Base-by-base conservation (phyloP, 345 rosid genomes). In the Eucalyptus virginea region DNA sequence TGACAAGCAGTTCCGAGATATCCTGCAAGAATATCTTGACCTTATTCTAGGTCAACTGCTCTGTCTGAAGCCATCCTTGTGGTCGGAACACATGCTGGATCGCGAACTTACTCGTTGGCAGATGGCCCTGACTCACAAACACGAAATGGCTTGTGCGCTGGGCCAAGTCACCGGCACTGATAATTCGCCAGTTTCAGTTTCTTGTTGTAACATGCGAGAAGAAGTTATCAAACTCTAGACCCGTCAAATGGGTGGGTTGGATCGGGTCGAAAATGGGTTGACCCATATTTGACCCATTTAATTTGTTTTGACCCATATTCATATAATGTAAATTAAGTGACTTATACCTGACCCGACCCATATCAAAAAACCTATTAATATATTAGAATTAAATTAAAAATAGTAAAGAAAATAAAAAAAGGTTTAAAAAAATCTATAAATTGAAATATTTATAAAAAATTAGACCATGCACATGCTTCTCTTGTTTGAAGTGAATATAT, bases 311-410 rank as follows among this genome's bases (percentile, higher is more conserved):
- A 49, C 0, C 7, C 18, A 50, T 49, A 49, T 49, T 49, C 0
- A 49, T 49, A 0, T 49, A 49, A 6, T 14, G 17, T 49, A 49
- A 49, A 50, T 50, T 6, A 50, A 50, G 17, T 50, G 51, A 50
- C 3, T 3, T 0, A 15, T 50, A 50, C 0, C 51, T 1, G 0
- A 50, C 19, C 3, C 7, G 19, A 50, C 18, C 6, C 1, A 1
- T 49, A 50, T 50, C 15, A 0, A 1, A 49, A 49, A 49, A 15
- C 18, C 18, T 50, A 16, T 50, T 50, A 50, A 50, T 50, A 50
- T 50, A 5, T 7, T 15, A 49, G 18, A 1, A 50, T 50, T 50
- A 50, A 50, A 50, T 50, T 15, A 50, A 50, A 50, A 50, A 50
- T 50, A 6, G 19, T 16, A 50, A 50, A 6, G 16, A 50, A 50